Evolutionary conservation across 1,139 yeast genomes (phyloP).

Genomic region (Debaryomyces subglobosus): DNA sequence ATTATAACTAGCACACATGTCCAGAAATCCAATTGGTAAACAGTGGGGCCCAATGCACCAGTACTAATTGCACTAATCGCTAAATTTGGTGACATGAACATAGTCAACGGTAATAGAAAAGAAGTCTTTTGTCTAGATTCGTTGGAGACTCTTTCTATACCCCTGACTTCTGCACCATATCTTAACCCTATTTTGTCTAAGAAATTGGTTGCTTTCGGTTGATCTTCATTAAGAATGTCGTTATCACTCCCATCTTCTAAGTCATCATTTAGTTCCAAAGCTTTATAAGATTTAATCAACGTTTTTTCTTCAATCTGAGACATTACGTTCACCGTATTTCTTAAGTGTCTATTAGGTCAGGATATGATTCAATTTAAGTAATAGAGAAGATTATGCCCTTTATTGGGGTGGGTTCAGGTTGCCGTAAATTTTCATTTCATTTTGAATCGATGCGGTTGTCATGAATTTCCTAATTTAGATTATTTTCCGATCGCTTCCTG

Average conservation of each 20-base stretch:
- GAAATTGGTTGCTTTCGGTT: conserved; percentile 17
- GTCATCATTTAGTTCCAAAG: not conserved
- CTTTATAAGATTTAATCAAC: not conserved
- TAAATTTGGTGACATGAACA: conserved; percentile 36
- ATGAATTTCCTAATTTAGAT: not conserved
- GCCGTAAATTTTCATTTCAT: not conserved
- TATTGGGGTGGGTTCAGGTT: not conserved
- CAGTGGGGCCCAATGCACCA: conserved; percentile 29
- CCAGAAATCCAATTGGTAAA: too few species aligned
- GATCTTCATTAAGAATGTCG: not conserved
- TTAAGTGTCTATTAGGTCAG: too few species aligned
- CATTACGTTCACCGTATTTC: not conserved
- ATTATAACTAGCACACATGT: too few species aligned
- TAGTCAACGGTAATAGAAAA: conserved; percentile 27
- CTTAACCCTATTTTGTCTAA: conserved; percentile 34
- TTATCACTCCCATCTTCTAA: conserved; percentile 1
- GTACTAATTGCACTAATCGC: conserved; percentile 33
- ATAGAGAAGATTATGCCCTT: not conserved
- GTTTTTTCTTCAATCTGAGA: not conserved
- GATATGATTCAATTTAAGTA: not conserved
- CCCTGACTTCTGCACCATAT: conserved; percentile 48
- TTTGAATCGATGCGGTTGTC: conserved; percentile 2
- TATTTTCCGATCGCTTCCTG: not conserved
- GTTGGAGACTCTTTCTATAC: conserved; percentile 50
- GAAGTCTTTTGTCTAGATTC: conserved; percentile 37